Evolutionary conservation across 352 stramenopile species (phyloP), one percentile per base, ranked within the genome.

Genomic region (Pythium inflatum): DNA sequence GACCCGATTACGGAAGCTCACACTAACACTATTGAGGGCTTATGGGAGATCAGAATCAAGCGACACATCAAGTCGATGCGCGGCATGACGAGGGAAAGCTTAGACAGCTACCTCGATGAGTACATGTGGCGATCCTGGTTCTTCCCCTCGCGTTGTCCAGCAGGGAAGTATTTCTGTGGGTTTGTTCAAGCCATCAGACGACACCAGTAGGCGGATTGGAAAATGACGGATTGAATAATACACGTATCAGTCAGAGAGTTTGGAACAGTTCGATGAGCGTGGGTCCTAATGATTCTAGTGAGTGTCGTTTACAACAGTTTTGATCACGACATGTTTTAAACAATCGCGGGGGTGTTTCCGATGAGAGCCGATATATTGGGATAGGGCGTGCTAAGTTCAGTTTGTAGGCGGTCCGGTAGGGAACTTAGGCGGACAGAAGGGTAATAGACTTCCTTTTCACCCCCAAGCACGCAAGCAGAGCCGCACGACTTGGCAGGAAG

Each of bases 11-110:
- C 55, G 20, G 55, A 48, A 2, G 65, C 41, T 13, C 66, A 68
- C 57, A 72, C 66, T 1, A 58, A 72, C 31, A 24, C 28, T 1
- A 72, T 63, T 24, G 66, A 72, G 20, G 48, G 66, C 14, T 41
- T 68, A 1, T 72, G 66, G 66, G 66, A 67, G 18, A 30, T 72
- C 8, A 18, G 49, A 3, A 34, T 72, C 24, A 72, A 72, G 51
- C 27, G 49, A 1, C 48, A 49, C 56, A 46, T 58, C 49, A 72
- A 72, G 66, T 20, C 36, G 18, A 66, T 55, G 33, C 66, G 66
- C 5, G 55, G 64, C 13, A 54, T 61, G 24, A 24, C 2, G 3
- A 66, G 43, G 2, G 31, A 66, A n/a, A 45, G 25, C 1, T 30
- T 71, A 2, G 53, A 31, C 12, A 34, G 18, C 27, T 71, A 66